These are phyloP conservation scores for Pseudohalonectria lignicola DNA, from an alignment of 2,329 filamentous ascomycete species.

Conservation along the genomic window DNA sequence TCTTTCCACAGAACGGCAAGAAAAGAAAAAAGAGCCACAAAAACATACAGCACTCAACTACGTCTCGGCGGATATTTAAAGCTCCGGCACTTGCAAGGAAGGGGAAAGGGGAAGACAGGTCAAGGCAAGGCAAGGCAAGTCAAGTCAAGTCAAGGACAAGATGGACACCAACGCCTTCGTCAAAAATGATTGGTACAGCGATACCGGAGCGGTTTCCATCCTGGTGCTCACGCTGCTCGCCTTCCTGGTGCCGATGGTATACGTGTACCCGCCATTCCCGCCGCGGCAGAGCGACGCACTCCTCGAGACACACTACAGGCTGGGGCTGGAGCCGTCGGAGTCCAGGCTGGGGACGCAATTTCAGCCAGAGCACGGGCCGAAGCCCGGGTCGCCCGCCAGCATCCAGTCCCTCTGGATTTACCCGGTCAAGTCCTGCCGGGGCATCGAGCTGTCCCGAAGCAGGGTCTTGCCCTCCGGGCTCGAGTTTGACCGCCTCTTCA, in stretches of 20 bases:
- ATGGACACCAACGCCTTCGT: slow-evolving; percentile 1
- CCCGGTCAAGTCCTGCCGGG: slow-evolving; percentile 72
- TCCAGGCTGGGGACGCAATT: background rate
- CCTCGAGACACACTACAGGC: slow-evolving; percentile 38
- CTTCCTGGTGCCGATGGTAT: slow-evolving; percentile 41
- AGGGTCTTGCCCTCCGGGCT: slow-evolving; percentile 59
- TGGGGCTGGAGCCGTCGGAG: slow-evolving; percentile 27
- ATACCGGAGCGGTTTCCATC: slow-evolving; percentile 18
- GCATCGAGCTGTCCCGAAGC: slow-evolving; percentile 58
- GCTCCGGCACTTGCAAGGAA: no score
- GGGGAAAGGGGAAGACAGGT: no score
- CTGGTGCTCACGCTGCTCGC: slow-evolving; percentile 32
- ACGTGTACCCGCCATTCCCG: slow-evolving; percentile 42
- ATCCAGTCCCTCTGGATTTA: slow-evolving; percentile 65
- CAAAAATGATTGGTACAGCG: background rate
- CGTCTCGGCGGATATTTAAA: no score
- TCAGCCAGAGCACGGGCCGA: background rate
- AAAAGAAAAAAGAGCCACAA: background rate
- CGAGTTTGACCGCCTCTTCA: slow-evolving; percentile 72
- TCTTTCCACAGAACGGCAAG: background rate
- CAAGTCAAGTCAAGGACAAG: no score
- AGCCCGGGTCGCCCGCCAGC: slow-evolving; percentile 13
- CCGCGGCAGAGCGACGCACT: slow-evolving; percentile 42
- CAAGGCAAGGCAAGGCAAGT: no score
- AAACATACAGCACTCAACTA: no score